phyloP scores from a whole-genome alignment of 2,329 filamentous ascomycete species.

The Aspergillus awamori region DNA sequence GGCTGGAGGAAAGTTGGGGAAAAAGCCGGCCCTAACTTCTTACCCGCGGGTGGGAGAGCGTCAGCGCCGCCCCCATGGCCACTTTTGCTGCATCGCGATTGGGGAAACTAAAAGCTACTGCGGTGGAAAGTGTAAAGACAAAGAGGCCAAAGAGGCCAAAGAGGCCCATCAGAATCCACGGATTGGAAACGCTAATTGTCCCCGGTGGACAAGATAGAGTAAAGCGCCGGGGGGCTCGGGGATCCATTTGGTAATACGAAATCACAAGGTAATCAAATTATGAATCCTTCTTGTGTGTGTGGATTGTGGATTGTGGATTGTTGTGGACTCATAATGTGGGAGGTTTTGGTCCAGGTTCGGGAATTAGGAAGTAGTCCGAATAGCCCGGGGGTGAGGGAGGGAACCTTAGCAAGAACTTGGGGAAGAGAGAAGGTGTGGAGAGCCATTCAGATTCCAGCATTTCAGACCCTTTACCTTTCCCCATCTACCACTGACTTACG shows the following conservation, averaged over 20 bases:
- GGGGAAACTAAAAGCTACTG: neutral
- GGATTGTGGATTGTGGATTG: neutral
- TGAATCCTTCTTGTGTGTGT: neutral
- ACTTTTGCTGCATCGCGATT: neutral
- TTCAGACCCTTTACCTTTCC: no score
- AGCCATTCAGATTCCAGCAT: no score
- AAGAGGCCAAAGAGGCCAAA: neutral
- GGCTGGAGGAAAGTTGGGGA: slow-evolving; percentile 20
- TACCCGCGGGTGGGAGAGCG: slow-evolving; percentile 17
- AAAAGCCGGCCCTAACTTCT: slow-evolving; percentile 17
- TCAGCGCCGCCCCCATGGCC: neutral
- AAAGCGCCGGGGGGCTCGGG: neutral
- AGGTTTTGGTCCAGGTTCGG: neutral
- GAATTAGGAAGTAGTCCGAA: neutral
- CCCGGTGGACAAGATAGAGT: slow-evolving; percentile 10
- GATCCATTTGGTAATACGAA: no score
- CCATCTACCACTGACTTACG: no score
- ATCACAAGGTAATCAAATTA: no score
- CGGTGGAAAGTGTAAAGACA: neutral
- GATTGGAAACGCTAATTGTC: slow-evolving; percentile 3
- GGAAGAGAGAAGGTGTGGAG: no score
- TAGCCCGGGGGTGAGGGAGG: neutral
- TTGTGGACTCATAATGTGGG: neutral
- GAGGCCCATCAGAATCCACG: neutral
- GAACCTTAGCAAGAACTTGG: no score